Evolutionary conservation across 1,139 yeast species (phyloP).

Genomic region (Pneumocystis wakefieldiae): DNA sequence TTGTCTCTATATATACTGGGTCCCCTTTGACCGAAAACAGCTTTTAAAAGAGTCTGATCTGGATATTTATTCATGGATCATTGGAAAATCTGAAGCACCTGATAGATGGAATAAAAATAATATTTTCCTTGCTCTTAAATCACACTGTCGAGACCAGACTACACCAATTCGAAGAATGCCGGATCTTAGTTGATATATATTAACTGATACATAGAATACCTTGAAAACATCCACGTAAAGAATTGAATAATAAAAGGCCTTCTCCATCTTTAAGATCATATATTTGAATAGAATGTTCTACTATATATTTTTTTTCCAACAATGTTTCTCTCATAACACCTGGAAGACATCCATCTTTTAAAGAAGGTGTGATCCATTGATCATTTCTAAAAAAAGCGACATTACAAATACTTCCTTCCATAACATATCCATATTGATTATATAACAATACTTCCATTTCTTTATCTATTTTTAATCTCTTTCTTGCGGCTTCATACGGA

Average conservation of each 20-base stretch:
- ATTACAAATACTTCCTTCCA: conserved; percentile 1
- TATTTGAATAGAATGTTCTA: not conserved
- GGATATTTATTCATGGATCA: conserved; percentile 98
- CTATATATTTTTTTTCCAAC: not conserved
- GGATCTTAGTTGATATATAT: conserved; percentile 23
- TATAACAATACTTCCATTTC: conserved; percentile 1
- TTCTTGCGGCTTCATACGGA: not conserved
- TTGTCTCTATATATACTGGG: not conserved
- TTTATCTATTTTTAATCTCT: not conserved
- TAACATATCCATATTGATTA: not conserved
- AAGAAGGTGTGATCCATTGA: conserved; percentile 1
- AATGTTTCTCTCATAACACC: conserved; percentile 2
- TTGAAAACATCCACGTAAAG: conserved; percentile 1
- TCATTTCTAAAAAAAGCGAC: not conserved
- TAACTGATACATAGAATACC: not conserved
- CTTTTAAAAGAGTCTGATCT: conserved; percentile 88
- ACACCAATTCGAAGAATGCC: conserved; percentile 78
- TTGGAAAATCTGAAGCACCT: conserved; percentile 64
- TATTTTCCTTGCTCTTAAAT: conserved; percentile 50
- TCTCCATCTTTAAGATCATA: not conserved
- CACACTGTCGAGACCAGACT: conserved; percentile 56
- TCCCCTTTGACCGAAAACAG: conserved; percentile 1
- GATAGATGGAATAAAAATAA: conserved; percentile 61
- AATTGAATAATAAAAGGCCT: not conserved
- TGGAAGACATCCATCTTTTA: not conserved